These are phyloP conservation scores for Calycina marina DNA, from an alignment of 2,329 filamentous ascomycete genomes.

Conservation along the genomic window DNA sequence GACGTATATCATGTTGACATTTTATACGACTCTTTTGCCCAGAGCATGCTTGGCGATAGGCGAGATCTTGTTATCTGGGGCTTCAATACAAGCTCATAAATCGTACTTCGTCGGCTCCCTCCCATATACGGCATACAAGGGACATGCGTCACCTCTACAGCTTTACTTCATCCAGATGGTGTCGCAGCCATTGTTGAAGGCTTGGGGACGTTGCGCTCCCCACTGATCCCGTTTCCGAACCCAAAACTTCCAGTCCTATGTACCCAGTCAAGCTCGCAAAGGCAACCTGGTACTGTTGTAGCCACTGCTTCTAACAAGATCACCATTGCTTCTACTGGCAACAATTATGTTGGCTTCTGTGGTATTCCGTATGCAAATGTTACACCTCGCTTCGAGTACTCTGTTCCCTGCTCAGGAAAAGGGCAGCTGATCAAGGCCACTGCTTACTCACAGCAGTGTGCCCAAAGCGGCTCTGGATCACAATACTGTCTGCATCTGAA, in stretches of 20 bases:
- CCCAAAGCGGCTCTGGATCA: constrained; percentile 22
- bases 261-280: constrained; percentile 32
- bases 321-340: too few species aligned
- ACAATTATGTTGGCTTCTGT: constrained; percentile 23
- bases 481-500: constrained; percentile 20
- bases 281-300: too few species aligned
- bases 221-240: constrained; percentile 18
- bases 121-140: constrained; percentile 29
- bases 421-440: constrained; percentile 31
- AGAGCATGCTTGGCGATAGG: constrained; percentile 31
- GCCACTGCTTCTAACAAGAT: too few species aligned
- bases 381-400: constrained; percentile 23
- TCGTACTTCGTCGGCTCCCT: constrained; percentile 31
- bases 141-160: constrained; percentile 23
- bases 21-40: constrained; percentile 29
- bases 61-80: constrained; percentile 31
- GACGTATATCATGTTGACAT: constrained; percentile 36
- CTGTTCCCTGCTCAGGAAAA: constrained; percentile 28
- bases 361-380: constrained; percentile 18
- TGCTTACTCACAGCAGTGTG: constrained; percentile 23
- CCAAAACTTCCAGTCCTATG: constrained; percentile 32
- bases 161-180: constrained; percentile 29
- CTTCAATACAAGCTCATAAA: constrained; percentile 27
- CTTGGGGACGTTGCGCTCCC: constrained; percentile 23
- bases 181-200: constrained; percentile 27